Evolutionary conservation across 768 basidiomycete species (phyloP).

Genomic region (Pleurotus sapidus): DNA sequence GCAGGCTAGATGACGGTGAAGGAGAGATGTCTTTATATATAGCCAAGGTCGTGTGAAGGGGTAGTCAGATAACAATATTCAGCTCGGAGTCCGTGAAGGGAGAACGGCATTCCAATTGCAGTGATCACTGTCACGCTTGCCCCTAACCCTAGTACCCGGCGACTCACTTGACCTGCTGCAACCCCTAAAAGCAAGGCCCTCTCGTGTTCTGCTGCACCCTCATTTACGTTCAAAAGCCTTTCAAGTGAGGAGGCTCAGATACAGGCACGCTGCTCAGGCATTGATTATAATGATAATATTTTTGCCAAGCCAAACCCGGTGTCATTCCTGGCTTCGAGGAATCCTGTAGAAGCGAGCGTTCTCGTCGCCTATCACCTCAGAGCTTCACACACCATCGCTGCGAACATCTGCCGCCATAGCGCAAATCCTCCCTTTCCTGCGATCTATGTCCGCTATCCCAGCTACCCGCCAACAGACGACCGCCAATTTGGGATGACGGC

Average conservation of each 20-base stretch:
- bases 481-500: neutral
- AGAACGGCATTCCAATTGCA: slow-evolving; percentile 9
- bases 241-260: no score
- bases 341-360: neutral
- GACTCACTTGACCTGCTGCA: neutral
- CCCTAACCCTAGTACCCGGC: neutral
- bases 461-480: neutral
- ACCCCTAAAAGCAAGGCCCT: neutral
- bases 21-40: slow-evolving; percentile 13
- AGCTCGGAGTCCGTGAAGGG: slow-evolving; percentile 11
- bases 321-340: neutral
- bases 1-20: slow-evolving; percentile 21
- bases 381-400: neutral
- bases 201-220: neutral
- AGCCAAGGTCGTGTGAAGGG: slow-evolving; percentile 13
- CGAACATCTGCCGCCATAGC: neutral
- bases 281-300: no score
- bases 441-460: slow-evolving; percentile 4
- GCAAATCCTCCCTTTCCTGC: slow-evolving; percentile 2
- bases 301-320: slow-evolving; percentile 1
- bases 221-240: neutral
- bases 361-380: neutral
- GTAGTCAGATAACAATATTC: slow-evolving; percentile 9
- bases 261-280: no score
- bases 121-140: slow-evolving; percentile 3